Evolutionary conservation across 495 filamentous ascomycete species (phyloP), one percentile per base, ranked within the genome.

Genomic region (Penicillium macrosclerotiorum): DNA sequence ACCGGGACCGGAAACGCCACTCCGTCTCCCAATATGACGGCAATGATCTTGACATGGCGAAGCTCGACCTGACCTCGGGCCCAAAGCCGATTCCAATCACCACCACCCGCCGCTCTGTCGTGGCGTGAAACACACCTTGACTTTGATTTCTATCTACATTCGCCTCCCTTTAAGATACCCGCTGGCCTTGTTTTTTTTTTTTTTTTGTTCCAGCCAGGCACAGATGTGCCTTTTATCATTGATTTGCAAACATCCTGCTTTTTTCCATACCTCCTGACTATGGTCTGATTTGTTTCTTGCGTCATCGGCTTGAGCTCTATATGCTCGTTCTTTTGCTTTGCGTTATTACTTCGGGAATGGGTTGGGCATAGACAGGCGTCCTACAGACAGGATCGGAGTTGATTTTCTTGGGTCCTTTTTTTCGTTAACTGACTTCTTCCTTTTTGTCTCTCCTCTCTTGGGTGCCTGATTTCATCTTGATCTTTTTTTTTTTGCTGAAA

Each of bases 1-100:
- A 49, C 8, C 56, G 51, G 18, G 42, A 52, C 11, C 55, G 64
- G 38, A 37, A 52, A 22, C 50, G 43, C 20, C 30, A 50, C 11
- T 56, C 47, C 5, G 27, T 45, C 3, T 45, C 52, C 5, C 64
- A 63, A 29, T 59, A 55, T 44, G 65, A 68, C 8, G 59, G 51
- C 16, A 54, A 59, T 44, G 65, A 69, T 22, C 48, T 73, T 13
- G 64, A 66, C 3, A 51, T 73, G 46, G 55, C 69, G 1, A 65
- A 56, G 12, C 49, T 75, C 12, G 60, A 69, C 14, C 58, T 72
- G 3, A 57, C 69, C n/a, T 54, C 69, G 7, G 63, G 59, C 9
- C 69, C 72, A 2, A 65, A 71, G 32, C 68, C 72, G 5, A 75
- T 75, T 19, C 69, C 69, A 6, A 73, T 75, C 42, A 60, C 62